Evolutionary conservation across 495 filamentous ascomycete species (phyloP), one percentile per base, ranked within the genome.

Genomic region (Thermothielavioides terrestris): DNA sequence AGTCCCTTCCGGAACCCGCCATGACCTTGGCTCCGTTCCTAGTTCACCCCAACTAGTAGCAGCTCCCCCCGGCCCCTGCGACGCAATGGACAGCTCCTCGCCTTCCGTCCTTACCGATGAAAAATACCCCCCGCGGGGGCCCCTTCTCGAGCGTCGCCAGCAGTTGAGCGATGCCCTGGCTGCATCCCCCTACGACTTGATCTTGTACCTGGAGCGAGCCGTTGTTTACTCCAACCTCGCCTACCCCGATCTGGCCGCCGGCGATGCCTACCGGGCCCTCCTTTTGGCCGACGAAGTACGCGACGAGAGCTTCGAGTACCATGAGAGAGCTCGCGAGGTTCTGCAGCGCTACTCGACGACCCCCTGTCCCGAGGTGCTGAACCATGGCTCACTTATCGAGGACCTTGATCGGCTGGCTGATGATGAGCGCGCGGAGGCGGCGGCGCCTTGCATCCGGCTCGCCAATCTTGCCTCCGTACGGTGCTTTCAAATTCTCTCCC

Each of bases 251-350:
- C 76, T 98, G 14, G 88, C 88, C 3, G 84, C 85, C 22, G 88
- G 88, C 34, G 92, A 95, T 66, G 86, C 88, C 2, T 97, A 98
- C 64, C 82, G 86, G 35, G 88, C 89, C 2, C 76, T 98, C 2
- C 79, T 95, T 10, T 71, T 97, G 35, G 72, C 83, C 17, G 92
- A 98, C 57, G 88, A 91, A 46, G 76, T 89, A 21, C 62, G 74
- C 46, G 83, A 92, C 46, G 80, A 84, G 52, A 62, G 69, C 50
- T 78, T 77, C 53, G 84, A 86, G 62, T 86, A 82, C 55, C 79
- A 86, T 58, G 69, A 80, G 7, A 54, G 70, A 43, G 80, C 79
- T 31, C 22, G 60, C 23, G 67, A 70, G n/a, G 65, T 72, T 10
- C 56, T 79, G 9, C 35, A 54, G 12, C 35, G 47, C 6, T 66